These are phyloP conservation scores for Groenewaldozyma tartarivorans DNA, from an alignment of 805 yeast species.

Conservation along the genomic window DNA sequence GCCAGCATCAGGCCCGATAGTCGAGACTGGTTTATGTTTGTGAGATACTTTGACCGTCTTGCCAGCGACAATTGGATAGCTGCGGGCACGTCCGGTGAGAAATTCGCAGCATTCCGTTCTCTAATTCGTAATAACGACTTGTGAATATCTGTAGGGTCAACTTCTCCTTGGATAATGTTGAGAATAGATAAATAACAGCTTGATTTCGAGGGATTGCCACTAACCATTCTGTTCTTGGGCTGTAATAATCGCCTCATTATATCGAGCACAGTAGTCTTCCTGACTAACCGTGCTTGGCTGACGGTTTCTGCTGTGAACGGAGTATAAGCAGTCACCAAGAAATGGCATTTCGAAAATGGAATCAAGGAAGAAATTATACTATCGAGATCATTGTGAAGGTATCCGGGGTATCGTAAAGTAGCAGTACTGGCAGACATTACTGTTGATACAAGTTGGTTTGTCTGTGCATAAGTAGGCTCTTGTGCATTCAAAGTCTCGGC, in stretches of 20 bases:
- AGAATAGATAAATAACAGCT: slow-evolving; percentile 58
- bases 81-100: slow-evolving; percentile 81
- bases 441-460: slow-evolving; percentile 78
- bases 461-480: slow-evolving; percentile 62
- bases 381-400: slow-evolving; percentile 77
- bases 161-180: slow-evolving; percentile 58
- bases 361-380: slow-evolving; percentile 73
- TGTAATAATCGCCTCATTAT: slow-evolving; percentile 74
- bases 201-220: slow-evolving; percentile 32
- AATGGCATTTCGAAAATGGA: slow-evolving; percentile 80
- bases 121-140: slow-evolving; percentile 32
- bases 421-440: slow-evolving; percentile 80
- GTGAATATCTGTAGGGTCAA: slow-evolving; percentile 60
- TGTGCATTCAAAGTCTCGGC: slow-evolving; percentile 46
- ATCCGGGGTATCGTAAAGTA: slow-evolving; percentile 83
- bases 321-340: slow-evolving; percentile 60
- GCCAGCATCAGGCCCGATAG: slow-evolving; percentile 78
- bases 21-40: slow-evolving; percentile 33
- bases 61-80: slow-evolving; percentile 73
- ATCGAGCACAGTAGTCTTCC: slow-evolving; percentile 74
- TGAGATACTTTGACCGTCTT: slow-evolving; percentile 52
- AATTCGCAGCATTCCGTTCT: slow-evolving; percentile 41
- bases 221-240: slow-evolving; percentile 67
- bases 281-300: slow-evolving; percentile 46
- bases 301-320: slow-evolving; percentile 66